Conservation (phyloP, 345 rosid genomes). For the Bruguiera parviflora region DNA sequence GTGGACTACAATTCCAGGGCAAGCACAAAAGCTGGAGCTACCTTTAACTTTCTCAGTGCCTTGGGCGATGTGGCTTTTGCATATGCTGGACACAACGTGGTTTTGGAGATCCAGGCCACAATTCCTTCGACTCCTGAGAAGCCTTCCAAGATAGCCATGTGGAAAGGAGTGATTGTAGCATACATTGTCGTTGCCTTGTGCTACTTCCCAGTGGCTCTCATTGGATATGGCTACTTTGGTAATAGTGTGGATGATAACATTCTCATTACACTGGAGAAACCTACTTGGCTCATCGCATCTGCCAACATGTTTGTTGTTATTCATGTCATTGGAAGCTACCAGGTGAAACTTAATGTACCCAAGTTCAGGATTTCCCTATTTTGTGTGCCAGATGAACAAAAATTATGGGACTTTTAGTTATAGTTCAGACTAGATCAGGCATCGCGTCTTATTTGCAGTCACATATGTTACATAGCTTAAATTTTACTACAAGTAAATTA, state of each 20-base stretch:
- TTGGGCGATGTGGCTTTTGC: slow-evolving; percentile 81
- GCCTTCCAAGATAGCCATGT: slow-evolving; percentile 77
- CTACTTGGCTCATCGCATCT: slow-evolving; percentile 63
- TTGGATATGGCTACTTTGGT: slow-evolving; percentile 59
- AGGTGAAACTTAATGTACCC: slow-evolving; percentile 28
- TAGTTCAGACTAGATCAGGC: no score
- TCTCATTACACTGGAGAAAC: slow-evolving; percentile 58
- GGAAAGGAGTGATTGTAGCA: slow-evolving; percentile 78
- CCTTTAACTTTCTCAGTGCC: slow-evolving; percentile 57
- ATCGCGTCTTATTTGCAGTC: no score
- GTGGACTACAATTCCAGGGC: slow-evolving; percentile 54
- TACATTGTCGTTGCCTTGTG: slow-evolving; percentile 66
- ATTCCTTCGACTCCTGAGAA: slow-evolving; percentile 80
- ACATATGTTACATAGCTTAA: no score
- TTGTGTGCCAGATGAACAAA: neutral
- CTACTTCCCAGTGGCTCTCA: slow-evolving; percentile 73
- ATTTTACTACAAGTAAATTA: no score
- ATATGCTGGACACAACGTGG: slow-evolving; percentile 82
- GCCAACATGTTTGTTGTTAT: slow-evolving; percentile 75
- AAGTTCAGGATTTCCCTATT: neutral
- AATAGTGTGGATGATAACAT: slow-evolving; percentile 62
- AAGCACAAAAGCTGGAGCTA: slow-evolving; percentile 23
- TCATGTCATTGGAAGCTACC: slow-evolving; percentile 88
- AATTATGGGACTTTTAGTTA: no score
- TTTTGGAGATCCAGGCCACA: slow-evolving; percentile 90